Base-by-base conservation (phyloP, 768 basidiomycete species). In the Lenzites betulinus region DNA sequence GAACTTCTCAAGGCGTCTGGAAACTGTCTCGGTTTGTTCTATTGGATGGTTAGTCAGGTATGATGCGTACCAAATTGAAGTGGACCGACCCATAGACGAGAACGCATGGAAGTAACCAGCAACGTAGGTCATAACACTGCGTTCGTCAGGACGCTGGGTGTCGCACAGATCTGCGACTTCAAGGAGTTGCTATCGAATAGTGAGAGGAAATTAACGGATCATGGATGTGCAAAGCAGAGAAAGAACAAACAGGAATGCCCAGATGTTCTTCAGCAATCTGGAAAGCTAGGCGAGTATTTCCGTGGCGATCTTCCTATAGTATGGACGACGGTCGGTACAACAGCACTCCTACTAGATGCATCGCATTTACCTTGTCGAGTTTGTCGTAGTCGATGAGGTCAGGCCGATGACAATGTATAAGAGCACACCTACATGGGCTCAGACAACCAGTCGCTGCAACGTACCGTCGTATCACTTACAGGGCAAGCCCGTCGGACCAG, bases 51-150 rank as follows among this genome's bases (percentile, higher is more conserved):
- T 13, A 23, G 30, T 30, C 3, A 13, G 11, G 20, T 23, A 15
- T 54, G n/a, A 50, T 20, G 22, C 6, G 28, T 30, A 30, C n/a
- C 41, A 22, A 23, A 8, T 26, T 26, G n/a, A 8, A 18, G 30
- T 15, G 43, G 20, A 74, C 84, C 51, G 65, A 95, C 95, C 93
- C 89, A 97, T 95, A 0, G 92, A 88, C 0, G 95, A 96, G 73
- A 99, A 99, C 0, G 96, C 95, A 71, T 98, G 97, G 81, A 99
- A 99, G 76, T 83, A 98, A 67, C 92, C 92, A 35, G 97, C 97
- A 47, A 99, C 90, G 66, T 98, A 98, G 5, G 95, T 98, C 93
- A 98, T 98, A 12, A 98, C 92, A 73, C 91, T 93, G 38, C 94
- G 87, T 75, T 99, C 97, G 72, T 99, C 97, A 0, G 96, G 96